Base-by-base conservation (phyloP, 305 asterid genomes). In the Stenogyne calaminthoides region DNA sequence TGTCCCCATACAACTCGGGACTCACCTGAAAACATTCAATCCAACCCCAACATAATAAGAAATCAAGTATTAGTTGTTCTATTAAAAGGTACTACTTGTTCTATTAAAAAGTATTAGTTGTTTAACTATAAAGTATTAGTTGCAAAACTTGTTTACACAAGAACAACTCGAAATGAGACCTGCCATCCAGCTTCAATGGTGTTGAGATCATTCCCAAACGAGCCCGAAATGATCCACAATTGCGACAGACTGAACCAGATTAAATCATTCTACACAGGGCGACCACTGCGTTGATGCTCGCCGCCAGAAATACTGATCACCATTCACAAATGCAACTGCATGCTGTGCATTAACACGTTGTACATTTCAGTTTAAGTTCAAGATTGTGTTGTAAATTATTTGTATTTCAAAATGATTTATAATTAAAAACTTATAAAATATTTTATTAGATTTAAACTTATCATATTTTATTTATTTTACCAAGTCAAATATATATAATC, bases 121-220 rank as follows among this genome's bases (percentile, higher is more conserved):
- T 3, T 29, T 29, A 1, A 29, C 2, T 29, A 3, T 1, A 29
- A 29, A 3, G 34, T 29, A 29, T 29, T 29, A 29, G 34, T 29
- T 29, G 5, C 0, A n/a, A n/a, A n/a, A 32, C 36, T 32, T 6
- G 36, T 32, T 32, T 32, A 27, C 5, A 27, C 3, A 27, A 27
- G 32, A 27, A 6, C 36, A 32, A 32, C 7, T 32, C 36, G 36
- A 32, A 32, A 4, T 32, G 36, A 32, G 5, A 19, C 98, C 96
- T 93, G 98, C 97, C 98, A 93, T 19, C 97, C 98, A 69, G 98
- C 98, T 84, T 93, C 98, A 81, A 93, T 88, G 83, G 98, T 93
- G 78, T 93, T 93, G 9, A 93, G 97, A 80, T 93, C 98, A 81
- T 91, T 84, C 54, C 97, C 98, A 73, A 93, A 93, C 5, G 93